Evolutionary conservation across 352 stramenopile species (phyloP).

Genomic region (Phytophthora citrophthora): DNA sequence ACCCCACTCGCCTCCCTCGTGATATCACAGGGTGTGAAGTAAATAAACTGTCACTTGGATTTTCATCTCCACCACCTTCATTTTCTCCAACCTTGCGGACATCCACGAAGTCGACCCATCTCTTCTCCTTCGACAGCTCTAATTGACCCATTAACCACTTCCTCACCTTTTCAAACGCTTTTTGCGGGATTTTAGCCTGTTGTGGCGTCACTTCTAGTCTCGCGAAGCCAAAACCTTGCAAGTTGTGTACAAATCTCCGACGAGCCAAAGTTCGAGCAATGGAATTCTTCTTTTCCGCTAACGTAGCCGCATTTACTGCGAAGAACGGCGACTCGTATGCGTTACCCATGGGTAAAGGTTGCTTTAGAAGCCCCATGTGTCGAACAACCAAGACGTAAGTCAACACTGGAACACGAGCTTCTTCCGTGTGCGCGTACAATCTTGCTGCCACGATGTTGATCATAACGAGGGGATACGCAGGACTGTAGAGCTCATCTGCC

Average conservation of each 20-base stretch:
- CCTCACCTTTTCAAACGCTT: slow-evolving; percentile 66
- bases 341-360: slow-evolving; percentile 54
- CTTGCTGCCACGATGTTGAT: slow-evolving; percentile 70
- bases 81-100: slow-evolving; percentile 13
- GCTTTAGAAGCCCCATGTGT: slow-evolving; percentile 56
- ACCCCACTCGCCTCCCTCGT: slow-evolving; percentile 75
- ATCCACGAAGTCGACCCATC: slow-evolving; percentile 82
- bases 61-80: neutral
- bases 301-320: slow-evolving; percentile 51
- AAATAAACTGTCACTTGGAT: slow-evolving; percentile 25
- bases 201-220: slow-evolving; percentile 68
- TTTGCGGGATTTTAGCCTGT: slow-evolving; percentile 59
- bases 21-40: slow-evolving; percentile 57
- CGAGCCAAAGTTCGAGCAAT: slow-evolving; percentile 63
- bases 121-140: slow-evolving; percentile 48
- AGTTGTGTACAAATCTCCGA: slow-evolving; percentile 69
- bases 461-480: slow-evolving; percentile 80
- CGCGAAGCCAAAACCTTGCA: slow-evolving; percentile 78
- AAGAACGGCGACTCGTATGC: slow-evolving; percentile 73
- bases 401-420: slow-evolving; percentile 51
- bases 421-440: slow-evolving; percentile 53
- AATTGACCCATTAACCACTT: slow-evolving; percentile 68
- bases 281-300: slow-evolving; percentile 40
- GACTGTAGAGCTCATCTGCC: slow-evolving; percentile 80
- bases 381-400: slow-evolving; percentile 75